phyloP scores from a whole-genome alignment of 371 early-diverging fungal species.

The Mucor irregularis region DNA sequence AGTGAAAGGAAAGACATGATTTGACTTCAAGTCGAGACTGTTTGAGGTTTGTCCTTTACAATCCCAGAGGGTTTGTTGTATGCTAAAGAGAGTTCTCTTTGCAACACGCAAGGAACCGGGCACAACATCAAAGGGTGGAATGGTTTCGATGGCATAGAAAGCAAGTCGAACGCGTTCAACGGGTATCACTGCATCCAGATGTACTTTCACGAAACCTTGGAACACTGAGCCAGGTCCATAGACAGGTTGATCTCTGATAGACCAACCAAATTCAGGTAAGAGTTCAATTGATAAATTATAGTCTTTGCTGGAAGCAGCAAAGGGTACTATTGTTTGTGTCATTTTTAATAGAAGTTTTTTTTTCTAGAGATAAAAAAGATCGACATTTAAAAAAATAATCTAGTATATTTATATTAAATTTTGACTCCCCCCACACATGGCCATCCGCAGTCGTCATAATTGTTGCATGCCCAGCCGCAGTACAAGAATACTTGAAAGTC shows the following conservation, averaged over 20 bases:
- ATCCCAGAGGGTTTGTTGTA: constrained; percentile 13
- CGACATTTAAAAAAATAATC: background rate
- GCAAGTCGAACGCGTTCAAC: constrained; percentile 14
- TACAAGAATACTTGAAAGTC: too few relatives aligned
- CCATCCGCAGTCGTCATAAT: background rate
- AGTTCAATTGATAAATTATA: constrained; percentile 15
- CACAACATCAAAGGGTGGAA: constrained; percentile 12
- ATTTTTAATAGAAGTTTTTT: constrained; percentile 1
- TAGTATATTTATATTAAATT: too few relatives aligned
- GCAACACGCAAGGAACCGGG: background rate
- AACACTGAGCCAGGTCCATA: constrained; percentile 35
- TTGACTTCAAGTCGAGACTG: background rate
- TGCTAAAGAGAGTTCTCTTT: constrained; percentile 3
- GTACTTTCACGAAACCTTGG: constrained; percentile 25
- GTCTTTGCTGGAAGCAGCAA: background rate
- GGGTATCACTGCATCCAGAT: background rate
- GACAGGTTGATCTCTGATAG: constrained; percentile 12
- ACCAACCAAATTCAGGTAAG: constrained; percentile 30
- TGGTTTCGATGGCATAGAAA: constrained; percentile 17
- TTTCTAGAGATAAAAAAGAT: constrained; percentile 1
- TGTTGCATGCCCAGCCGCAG: constrained; percentile 1
- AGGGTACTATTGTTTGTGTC: too few relatives aligned
- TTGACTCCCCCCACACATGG: too few relatives aligned
- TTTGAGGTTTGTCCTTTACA: background rate
- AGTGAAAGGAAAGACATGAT: constrained; percentile 13